These are phyloP conservation scores for Plantago lanceolata DNA, from an alignment of 305 asterid species.

Conservation along the genomic window DNA sequence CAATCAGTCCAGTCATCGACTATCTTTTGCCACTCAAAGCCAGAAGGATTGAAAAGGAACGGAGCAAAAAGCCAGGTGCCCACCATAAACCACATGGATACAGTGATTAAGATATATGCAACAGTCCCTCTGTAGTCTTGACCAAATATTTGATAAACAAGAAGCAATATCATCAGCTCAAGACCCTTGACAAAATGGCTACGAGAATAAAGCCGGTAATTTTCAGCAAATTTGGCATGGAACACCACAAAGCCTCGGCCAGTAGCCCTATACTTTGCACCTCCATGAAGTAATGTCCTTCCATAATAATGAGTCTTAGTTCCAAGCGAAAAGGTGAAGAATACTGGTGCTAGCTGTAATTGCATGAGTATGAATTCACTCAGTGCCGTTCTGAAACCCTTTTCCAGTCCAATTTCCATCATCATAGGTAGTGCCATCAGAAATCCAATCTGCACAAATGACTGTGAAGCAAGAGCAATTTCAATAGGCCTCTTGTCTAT, in stretches of 20 bases:
- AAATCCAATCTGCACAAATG: constrained; percentile 86
- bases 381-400: constrained; percentile 81
- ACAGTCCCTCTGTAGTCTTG: constrained; percentile 60
- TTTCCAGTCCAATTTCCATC: constrained; percentile 90
- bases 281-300: constrained; percentile 87
- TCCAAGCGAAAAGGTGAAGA: constrained; percentile 88
- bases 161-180: constrained; percentile 71
- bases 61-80: constrained; percentile 97
- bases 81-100: constrained; percentile 91
- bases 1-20: constrained; percentile 94
- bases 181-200: constrained; percentile 93
- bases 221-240: constrained; percentile 89
- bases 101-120: constrained; percentile 70
- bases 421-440: constrained; percentile 94
- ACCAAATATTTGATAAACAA: constrained; percentile 77
- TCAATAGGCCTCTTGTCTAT: constrained; percentile 66
- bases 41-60: constrained; percentile 90
- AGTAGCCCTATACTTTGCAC: constrained; percentile 80
- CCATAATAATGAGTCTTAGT: constrained; percentile 85
- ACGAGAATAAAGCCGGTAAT: constrained; percentile 82
- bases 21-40: constrained; percentile 96
- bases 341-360: constrained; percentile 80
- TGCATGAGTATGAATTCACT: constrained; percentile 89
- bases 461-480: constrained; percentile 87
- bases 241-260: constrained; percentile 95